Evolutionary conservation across 2,329 filamentous ascomycete genomes (phyloP), one percentile per base, ranked within the genome.

Genomic region (Tricladium varicosporioides): DNA sequence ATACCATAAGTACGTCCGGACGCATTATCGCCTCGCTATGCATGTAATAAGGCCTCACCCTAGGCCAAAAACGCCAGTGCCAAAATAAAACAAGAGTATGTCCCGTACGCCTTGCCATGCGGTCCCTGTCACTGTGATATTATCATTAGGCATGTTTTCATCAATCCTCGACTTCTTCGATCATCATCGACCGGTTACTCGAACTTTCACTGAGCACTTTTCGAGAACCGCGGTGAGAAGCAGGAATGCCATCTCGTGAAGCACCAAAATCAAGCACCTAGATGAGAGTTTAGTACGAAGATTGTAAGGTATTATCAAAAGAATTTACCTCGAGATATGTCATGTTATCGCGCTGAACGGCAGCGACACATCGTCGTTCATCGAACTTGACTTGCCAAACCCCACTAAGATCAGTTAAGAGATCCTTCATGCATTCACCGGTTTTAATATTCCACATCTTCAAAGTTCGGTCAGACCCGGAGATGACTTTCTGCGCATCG

Each of bases 361-460:
- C 94, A 58, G 94, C 94, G 56, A 99, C 94, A 72, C 94, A 99
- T 71, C 93, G 84, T 64, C 94, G 83, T 70, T 95, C 91, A 69
- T 99, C 92, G 75, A 99, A 99, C 69, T 94, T 94, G 68, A 99
- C 94, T 76, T 99, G 94, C 94, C 94, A 99, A 7, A 99, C 94
- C n/a, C 93, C 92, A 64, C 88, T 93, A 36, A 99, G 80, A 69
- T 97, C 92, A 13, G 91, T 96, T 68, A 99, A 79, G 44, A 99
- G 81, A 73, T 99, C 93, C 64, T 93, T 89, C 52, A 96, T 86
- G 71, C 92, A 97, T 67, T 97, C 89, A 49, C 94, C 94, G 1
- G 88, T 96, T 67, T 86, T 85, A 50, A 97, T 89, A 69, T 99
- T 91, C 94, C 94, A 99, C 91, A 99, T 95, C 78, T 99, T 99